phyloP scores from a whole-genome alignment of 2,329 filamentous ascomycete species.

The Ilyonectria sp. region DNA sequence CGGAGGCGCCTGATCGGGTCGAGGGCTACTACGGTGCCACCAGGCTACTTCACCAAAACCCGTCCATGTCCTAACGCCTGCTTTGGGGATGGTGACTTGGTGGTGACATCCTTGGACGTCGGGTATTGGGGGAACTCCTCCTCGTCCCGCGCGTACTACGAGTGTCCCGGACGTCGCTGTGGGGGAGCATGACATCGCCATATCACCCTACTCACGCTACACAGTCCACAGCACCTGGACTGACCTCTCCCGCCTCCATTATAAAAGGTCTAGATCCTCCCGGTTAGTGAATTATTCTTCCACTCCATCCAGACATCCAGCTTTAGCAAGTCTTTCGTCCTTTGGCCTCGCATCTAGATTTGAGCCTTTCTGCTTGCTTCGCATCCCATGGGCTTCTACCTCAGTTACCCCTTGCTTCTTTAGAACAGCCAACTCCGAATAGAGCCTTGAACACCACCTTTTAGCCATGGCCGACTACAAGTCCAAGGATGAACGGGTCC shows the following conservation, averaged over 20 bases:
- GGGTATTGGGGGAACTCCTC: background rate
- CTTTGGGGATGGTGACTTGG: constrained; percentile 19
- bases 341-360: constrained; percentile 8
- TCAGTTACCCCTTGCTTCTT: background rate
- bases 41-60: background rate
- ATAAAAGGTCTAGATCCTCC: constrained; percentile 25
- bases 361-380: constrained; percentile 7
- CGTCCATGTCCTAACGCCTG: background rate
- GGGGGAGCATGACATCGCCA: constrained; percentile 28
- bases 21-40: too few relatives aligned
- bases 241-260: constrained; percentile 8
- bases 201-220: background rate
- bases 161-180: background rate
- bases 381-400: constrained; percentile 5
- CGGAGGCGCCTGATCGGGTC: constrained; percentile 7
- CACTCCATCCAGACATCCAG: constrained; percentile 8
- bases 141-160: background rate
- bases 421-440: background rate
- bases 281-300: constrained; percentile 1
- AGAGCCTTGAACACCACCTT: background rate
- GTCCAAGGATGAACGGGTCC: constrained; percentile 27
- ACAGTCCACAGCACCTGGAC: background rate
- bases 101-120: background rate
- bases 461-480: constrained; percentile 24
- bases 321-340: background rate